Evolutionary conservation across 169 alveolate species (phyloP), one percentile per base, ranked within the genome.

Genomic region (Cryptosporidium tyzzeri): DNA sequence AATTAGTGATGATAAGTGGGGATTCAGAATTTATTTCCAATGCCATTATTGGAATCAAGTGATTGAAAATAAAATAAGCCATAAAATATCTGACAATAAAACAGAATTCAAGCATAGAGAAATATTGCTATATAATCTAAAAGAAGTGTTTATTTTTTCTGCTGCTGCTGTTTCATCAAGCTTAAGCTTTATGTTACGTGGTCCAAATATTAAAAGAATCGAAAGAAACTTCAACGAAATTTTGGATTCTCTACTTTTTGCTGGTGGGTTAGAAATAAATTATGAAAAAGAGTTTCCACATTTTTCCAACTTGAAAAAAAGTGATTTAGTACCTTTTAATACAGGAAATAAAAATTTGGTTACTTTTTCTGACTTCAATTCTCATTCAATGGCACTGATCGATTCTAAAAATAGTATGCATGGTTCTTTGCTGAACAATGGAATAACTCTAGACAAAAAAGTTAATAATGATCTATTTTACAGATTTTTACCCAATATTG

Each of bases 241-340:
- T 21, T 58, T 85, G 35, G 55, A 85, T 16, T 85, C 92, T 29
- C 50, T 69, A 21, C 69, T 85, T 12, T 85, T 85, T 41, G 58
- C 69, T 18, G 92, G 92, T 39, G 92, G 92, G 12, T 71, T 85
- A 16, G n/a, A n/a, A 14, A 16, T 26, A 26, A 85, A 69, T 6
- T 51, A 18, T 21, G 39, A 29, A 6, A 48, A 45, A 39, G 21
- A 29, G 23, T 67, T 2, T 67, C 16, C 53, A 67, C 0, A 33
- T 67, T 12, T 67, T 1, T 55, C 29, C 26, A 8, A 55, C 3
- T 23, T n/a, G 23, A 55, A 23, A 26, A 26, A 55, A 55, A 26
- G 35, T 26, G 18, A 2, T 5, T 2, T 0, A 55, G 7, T 3
- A 55, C 67, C 4, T 23, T 4, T 23, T 3, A 21, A 26, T 55